Percentiles rank a stretch among this genome's conserved stretches.
Conservation (phyloP, 2,329 filamentous ascomycete genomes). For the Chrysoporthe cubensis region DNA sequence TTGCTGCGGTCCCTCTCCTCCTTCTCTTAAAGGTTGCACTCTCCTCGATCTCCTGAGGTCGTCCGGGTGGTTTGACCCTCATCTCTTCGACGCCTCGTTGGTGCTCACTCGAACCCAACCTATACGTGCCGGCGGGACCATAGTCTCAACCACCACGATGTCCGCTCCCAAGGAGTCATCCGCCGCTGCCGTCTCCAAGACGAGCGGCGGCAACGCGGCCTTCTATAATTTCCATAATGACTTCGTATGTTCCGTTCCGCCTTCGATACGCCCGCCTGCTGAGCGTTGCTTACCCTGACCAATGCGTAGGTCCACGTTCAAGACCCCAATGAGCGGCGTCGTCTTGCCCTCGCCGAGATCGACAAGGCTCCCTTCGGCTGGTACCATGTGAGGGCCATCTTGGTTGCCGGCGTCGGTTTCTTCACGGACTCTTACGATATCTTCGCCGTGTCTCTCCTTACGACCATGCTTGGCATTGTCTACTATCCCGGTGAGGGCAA, state of each 20-base stretch:
- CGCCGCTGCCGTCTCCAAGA: slow-evolving; percentile 44
- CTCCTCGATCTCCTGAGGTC: not conserved
- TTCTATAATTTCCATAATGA: slow-evolving; percentile 82
- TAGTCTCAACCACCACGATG: slow-evolving; percentile 27
- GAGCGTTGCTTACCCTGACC: slow-evolving; percentile 13
- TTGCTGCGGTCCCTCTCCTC: not conserved
- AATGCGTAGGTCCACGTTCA: slow-evolving; percentile 49
- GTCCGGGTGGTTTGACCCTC: not conserved
- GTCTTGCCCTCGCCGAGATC: slow-evolving; percentile 79
- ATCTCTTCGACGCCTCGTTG: slow-evolving; percentile 1
- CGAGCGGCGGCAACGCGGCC: slow-evolving; percentile 68
- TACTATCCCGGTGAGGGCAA: slow-evolving; percentile 65
- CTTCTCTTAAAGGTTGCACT: slow-evolving; percentile 6
- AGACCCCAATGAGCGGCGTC: slow-evolving; percentile 77
- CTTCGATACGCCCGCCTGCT: slow-evolving; percentile 41
- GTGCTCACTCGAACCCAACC: slow-evolving; percentile 4
- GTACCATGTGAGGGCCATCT: slow-evolving; percentile 78
- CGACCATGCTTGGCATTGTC: slow-evolving; percentile 77
- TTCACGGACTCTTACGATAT: slow-evolving; percentile 81
- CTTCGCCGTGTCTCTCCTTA: slow-evolving; percentile 76
- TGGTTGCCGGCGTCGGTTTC: slow-evolving; percentile 84
- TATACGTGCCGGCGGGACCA: not conserved
- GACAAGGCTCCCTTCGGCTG: slow-evolving; percentile 83
- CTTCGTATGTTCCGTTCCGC: slow-evolving; percentile 43
- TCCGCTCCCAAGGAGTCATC: slow-evolving; percentile 26